Evolutionary conservation across 441 rosid species (phyloP).

Genomic region (Daphne laureola): DNA sequence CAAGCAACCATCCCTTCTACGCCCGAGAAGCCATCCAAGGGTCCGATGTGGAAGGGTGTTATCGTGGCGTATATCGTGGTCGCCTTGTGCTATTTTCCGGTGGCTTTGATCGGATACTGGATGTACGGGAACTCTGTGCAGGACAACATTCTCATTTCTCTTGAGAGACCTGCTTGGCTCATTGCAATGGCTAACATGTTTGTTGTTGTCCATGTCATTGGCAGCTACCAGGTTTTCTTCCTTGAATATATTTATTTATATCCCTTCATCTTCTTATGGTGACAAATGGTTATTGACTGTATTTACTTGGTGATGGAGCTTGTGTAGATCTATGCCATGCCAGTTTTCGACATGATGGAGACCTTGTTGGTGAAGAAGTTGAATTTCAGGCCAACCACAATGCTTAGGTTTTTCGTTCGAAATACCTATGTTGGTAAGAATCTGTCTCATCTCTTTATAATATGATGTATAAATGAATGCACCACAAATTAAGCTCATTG

Average conservation of each 20-base stretch:
- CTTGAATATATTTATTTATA: constrained; percentile 1
- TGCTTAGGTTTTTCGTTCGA: constrained; percentile 55
- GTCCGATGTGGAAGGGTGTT: constrained; percentile 82
- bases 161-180: constrained; percentile 63
- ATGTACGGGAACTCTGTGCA: constrained; percentile 48
- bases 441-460: background rate
- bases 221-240: constrained; percentile 60
- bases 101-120: constrained; percentile 65
- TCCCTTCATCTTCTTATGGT: background rate
- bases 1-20: constrained; percentile 84
- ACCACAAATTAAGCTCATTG: background rate
- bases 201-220: constrained; percentile 74
- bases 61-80: constrained; percentile 63
- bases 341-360: constrained; percentile 89
- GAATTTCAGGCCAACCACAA: constrained; percentile 38
- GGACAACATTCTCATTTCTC: constrained; percentile 56
- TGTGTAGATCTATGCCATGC: constrained; percentile 76
- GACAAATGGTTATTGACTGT: background rate
- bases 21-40: constrained; percentile 77
- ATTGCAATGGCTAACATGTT: constrained; percentile 65
- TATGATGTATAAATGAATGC: background rate
- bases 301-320: background rate
- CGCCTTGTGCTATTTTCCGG: constrained; percentile 82
- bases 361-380: constrained; percentile 61
- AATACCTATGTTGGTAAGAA: constrained; percentile 63